A percentile compares a stretch with the other conserved stretches of the same genome.
phyloP scores from a whole-genome alignment of 805 yeast species.

The Candida saitoana region DNA sequence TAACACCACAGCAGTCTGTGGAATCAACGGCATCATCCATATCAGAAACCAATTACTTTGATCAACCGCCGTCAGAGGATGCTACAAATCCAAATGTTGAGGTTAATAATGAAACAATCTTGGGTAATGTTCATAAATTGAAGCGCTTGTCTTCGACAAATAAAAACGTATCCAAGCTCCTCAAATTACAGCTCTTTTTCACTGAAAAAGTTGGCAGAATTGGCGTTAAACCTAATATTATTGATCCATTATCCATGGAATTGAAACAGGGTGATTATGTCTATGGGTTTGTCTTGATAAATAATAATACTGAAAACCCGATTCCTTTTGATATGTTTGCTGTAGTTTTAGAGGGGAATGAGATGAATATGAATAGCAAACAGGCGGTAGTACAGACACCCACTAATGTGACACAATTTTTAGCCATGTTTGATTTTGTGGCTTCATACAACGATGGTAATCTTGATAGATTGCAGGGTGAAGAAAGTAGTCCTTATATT shows the following conservation, averaged over 20 bases:
- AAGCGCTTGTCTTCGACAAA: constrained; percentile 27
- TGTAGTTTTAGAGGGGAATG: constrained; percentile 34
- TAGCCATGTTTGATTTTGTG: constrained; percentile 40
- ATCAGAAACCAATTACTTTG: constrained; percentile 16
- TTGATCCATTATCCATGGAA: constrained; percentile 29
- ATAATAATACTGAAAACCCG: constrained; percentile 21
- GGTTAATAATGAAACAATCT: constrained; percentile 32
- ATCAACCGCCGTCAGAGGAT: constrained; percentile 3
- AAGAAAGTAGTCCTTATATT: constrained; percentile 26
- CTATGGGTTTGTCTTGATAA: constrained; percentile 32
- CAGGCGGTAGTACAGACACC: constrained; percentile 15
- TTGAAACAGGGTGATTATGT: constrained; percentile 35
- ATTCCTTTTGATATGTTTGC: constrained; percentile 39
- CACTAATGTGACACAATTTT: constrained; percentile 21
- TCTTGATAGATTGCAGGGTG: constrained; percentile 28
- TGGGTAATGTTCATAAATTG: constrained; percentile 33
- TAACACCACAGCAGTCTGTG: constrained; percentile 18
- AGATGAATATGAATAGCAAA: constrained; percentile 20
- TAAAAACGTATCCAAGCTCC: constrained; percentile 21
- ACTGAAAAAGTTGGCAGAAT: constrained; percentile 31
- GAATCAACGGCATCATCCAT: constrained; percentile 4
- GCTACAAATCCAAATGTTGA: constrained; percentile 8
- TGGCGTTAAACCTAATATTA: constrained; percentile 27
- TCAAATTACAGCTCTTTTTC: constrained; percentile 27
- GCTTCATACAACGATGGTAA: constrained; percentile 38